Conservation (phyloP, 2,329 filamentous ascomycete genomes). For the Neophaeococcomyces aloes region DNA sequence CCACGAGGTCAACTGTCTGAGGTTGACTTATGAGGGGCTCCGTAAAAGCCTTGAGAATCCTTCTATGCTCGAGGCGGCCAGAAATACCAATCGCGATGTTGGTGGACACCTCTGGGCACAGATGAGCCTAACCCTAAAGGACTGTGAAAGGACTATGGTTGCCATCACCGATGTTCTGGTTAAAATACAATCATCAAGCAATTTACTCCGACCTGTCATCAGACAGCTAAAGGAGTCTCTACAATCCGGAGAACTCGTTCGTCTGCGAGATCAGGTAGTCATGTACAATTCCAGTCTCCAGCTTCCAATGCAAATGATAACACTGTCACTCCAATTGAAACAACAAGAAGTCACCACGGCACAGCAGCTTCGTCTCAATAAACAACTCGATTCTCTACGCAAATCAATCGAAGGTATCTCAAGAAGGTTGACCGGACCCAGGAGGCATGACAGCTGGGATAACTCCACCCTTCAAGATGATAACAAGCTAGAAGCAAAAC, state of each 20-base stretch:
- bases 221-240: conserved; percentile 16
- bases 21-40: conserved; percentile 16
- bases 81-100: conserved; percentile 16
- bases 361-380: conserved; percentile 11
- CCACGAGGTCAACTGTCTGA: conserved; percentile 16
- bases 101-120: conserved; percentile 18
- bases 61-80: conserved; percentile 16
- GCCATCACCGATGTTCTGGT: conserved; percentile 16
- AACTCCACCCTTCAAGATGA: conserved; percentile 2
- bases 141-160: conserved; percentile 16
- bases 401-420: conserved; percentile 1
- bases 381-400: conserved; percentile 2
- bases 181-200: conserved; percentile 13
- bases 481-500: background rate
- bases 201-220: conserved; percentile 12
- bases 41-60: conserved; percentile 16
- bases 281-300: conserved; percentile 18
- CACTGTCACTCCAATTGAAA: conserved; percentile 18
- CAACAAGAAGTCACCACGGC: conserved; percentile 15
- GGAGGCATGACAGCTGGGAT: background rate
- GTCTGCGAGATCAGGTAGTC: conserved; percentile 18
- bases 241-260: conserved; percentile 16
- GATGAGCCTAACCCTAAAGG: conserved; percentile 14
- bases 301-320: conserved; percentile 20
- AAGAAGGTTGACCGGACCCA: background rate